These are phyloP conservation scores for Spirogloea muscicola DNA, from an alignment of 139 green algal genomes.

Conservation along the genomic window DNA sequence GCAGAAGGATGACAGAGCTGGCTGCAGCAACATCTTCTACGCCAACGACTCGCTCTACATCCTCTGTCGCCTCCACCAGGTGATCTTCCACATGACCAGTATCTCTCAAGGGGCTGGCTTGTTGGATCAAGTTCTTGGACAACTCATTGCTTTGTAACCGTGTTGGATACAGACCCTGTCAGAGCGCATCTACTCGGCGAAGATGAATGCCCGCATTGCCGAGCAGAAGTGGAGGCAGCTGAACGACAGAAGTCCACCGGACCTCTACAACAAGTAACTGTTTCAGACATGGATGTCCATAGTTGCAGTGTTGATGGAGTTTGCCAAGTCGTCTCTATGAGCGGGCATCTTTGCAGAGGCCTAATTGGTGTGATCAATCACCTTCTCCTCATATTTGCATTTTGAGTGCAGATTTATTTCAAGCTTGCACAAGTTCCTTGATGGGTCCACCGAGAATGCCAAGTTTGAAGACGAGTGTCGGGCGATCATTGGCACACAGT, in stretches of 20 bases:
- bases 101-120: background rate
- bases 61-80: constrained; percentile 71
- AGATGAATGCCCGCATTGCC: constrained; percentile 13
- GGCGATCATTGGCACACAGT: constrained; percentile 75
- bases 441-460: constrained; percentile 60
- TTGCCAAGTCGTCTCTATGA: background rate
- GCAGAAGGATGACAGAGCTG: no score
- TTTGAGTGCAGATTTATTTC: constrained; percentile 54
- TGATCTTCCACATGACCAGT: background rate
- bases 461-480: constrained; percentile 73
- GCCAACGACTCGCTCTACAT: constrained; percentile 89
- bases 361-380: background rate
- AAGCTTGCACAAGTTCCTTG: constrained; percentile 58
- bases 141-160: background rate
- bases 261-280: constrained; percentile 17
- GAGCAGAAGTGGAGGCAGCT: constrained; percentile 24
- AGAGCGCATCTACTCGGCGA: constrained; percentile 65
- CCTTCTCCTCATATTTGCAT: background rate
- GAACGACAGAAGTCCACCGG: background rate
- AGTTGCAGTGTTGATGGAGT: background rate
- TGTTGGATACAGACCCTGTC: constrained; percentile 65
- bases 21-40: constrained; percentile 63
- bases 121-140: background rate
- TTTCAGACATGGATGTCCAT: background rate
- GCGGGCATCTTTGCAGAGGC: background rate